Conservation (phyloP, 768 basidiomycete species). For the Rhizopogon vesiculosus region DNA sequence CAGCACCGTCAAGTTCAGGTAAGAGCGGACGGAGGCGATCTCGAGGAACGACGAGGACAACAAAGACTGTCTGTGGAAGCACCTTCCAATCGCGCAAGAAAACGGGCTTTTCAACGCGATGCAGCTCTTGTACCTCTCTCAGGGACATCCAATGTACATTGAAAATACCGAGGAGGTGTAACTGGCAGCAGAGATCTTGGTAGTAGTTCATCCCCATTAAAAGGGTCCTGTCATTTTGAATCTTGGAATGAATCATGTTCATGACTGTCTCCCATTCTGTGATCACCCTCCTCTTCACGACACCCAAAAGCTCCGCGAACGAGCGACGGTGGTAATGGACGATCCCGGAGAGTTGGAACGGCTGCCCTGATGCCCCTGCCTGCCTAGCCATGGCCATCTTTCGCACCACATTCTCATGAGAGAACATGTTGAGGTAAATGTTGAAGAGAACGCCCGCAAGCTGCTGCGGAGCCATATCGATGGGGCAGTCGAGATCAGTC, state of each 20-base stretch:
- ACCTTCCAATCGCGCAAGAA: constrained; percentile 26
- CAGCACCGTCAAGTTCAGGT: constrained; percentile 14
- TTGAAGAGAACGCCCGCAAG: constrained; percentile 19
- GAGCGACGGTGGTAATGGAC: constrained; percentile 45
- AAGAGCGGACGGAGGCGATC: constrained; percentile 17
- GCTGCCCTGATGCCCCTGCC: not conserved
- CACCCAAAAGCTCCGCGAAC: constrained; percentile 40
- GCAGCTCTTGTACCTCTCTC: constrained; percentile 9
- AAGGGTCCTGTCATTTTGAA: constrained; percentile 10
- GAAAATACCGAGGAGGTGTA: constrained; percentile 37
- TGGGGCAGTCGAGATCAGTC: not conserved
- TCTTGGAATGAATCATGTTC: constrained; percentile 20
- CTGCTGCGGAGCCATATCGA: constrained; percentile 14
- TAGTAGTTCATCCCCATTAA: constrained; percentile 27
- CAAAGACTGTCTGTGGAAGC: constrained; percentile 26
- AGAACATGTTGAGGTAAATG: constrained; percentile 26
- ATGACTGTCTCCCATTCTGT: constrained; percentile 42
- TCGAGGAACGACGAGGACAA: constrained; percentile 30
- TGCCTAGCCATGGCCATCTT: constrained; percentile 4
- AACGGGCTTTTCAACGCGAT: not conserved
- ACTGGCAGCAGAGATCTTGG: constrained; percentile 44
- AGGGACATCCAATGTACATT: constrained; percentile 21
- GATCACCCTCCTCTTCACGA: constrained; percentile 32
- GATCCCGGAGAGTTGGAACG: constrained; percentile 9
- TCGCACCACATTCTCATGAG: constrained; percentile 18